Conservation (phyloP, 2,329 filamentous ascomycete genomes). For the Lecanosticta acicola region DNA sequence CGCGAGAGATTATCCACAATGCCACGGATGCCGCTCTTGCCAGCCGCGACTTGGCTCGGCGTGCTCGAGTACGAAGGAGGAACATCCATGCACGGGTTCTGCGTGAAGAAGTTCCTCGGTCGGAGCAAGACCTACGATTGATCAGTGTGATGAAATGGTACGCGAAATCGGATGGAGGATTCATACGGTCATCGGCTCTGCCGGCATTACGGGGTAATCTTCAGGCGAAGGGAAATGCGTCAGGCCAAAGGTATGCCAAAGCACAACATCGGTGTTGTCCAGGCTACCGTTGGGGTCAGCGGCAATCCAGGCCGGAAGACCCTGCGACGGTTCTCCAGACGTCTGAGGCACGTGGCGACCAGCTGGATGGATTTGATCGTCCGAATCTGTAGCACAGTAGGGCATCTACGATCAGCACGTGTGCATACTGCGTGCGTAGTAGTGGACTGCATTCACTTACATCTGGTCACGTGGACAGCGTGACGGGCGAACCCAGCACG, state of each 20-base stretch:
- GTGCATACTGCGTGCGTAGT: neutral
- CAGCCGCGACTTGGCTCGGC: conserved; percentile 57
- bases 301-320: conserved; percentile 69
- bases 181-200: conserved; percentile 63
- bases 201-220: conserved; percentile 79
- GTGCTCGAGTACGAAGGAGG: conserved; percentile 68
- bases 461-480: conserved; percentile 82
- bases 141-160: too few species aligned
- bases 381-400: conserved; percentile 52
- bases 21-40: conserved; percentile 33
- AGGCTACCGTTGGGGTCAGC: conserved; percentile 62
- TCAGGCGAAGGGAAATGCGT: conserved; percentile 86
- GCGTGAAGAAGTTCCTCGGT: conserved; percentile 75
- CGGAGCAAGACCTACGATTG: conserved; percentile 51
- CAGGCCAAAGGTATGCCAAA: conserved; percentile 92
- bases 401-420: neutral
- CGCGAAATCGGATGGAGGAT: neutral
- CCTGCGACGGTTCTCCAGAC: conserved; percentile 67
- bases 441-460: conserved; percentile 47
- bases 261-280: conserved; percentile 77
- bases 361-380: conserved; percentile 77
- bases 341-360: conserved; percentile 86
- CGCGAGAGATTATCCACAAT: conserved; percentile 49
- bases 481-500: conserved; percentile 81
- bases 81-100: conserved; percentile 75